Evolutionary conservation across 2,329 filamentous ascomycete species (phyloP), one percentile per base, ranked within the genome.

Genomic region (Harringtonia aguacate): DNA sequence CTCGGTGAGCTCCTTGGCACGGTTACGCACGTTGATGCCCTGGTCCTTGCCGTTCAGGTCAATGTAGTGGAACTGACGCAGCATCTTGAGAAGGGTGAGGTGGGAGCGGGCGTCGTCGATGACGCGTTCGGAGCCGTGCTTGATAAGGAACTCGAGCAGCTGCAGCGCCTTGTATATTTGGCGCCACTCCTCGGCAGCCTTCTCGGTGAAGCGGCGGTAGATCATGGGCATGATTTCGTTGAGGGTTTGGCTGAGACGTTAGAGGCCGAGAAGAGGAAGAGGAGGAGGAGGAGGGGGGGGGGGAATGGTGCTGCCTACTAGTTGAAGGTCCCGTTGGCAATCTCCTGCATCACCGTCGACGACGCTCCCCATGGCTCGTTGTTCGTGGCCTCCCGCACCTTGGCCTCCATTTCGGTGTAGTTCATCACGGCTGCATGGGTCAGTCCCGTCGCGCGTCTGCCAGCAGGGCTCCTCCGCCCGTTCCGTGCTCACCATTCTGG

Each of bases 171-270:
- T 98, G 76, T 98, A 98, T 59, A 98, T 98, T 64, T 98, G 92
- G 53, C 92, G 79, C 92, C 92, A 98, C 67, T 98, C 92, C 62
- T 98, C 92, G 45, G 92, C 90, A 8, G 88, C 77, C 71, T 98
- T 98, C 63, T 98, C 92, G 48, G 92, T 98, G 65, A 98, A 98
- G 52, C 92, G 86, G 59, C 94, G 92, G 71, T 98, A 98, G 60
- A 98, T 95, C 87, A 98, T 92, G 53, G 92, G 92, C 92, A 98
- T 98, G 61, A 98, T 97, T 65, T 98, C 92, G 65, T 97, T 97
- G 46, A 98, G 79, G 42, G 89, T 79, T 79, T 95, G 88, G 62
- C 90, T 95, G 28, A 34, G 41, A 40, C 41, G 48, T 56, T 48
- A 54, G 50, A 21, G 41, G 14, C 28, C 36, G 9, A 9, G 12